Evolutionary conservation across 495 filamentous ascomycete species (phyloP), one percentile per base, ranked within the genome.

Genomic region (Cercophora sp.): DNA sequence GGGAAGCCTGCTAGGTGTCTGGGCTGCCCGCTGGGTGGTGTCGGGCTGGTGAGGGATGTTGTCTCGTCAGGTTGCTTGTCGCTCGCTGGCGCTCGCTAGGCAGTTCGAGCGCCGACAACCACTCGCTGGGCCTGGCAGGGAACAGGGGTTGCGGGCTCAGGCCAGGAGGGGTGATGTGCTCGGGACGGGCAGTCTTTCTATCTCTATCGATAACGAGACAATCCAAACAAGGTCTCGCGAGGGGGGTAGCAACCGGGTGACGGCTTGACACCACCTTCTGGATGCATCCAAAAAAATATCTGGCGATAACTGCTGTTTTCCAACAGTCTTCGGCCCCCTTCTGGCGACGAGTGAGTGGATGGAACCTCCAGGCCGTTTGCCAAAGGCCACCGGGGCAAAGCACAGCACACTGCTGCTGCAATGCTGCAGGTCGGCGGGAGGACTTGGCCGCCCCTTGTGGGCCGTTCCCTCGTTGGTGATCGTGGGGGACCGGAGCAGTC

Each of bases 241-340:
- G 15, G 35, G 32, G 29, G 58, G 52, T 51, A 59, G 48, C 46
- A 59, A 47, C 61, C 58, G 44, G 58, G 58, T 46, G 56, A 64
- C 52, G 48, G 53, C 35, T 44, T 52, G 40, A 48, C 62, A 57
- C 15, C 31, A 3, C 19, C 29, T 47, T 19, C 26, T 16, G 22
- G 25, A 16, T 16, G 26, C 26, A 8, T 25, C 40, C 2, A 32
- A 27, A 43, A 23, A n/a, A n/a, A n/a, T n/a, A n/a, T n/a, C n/a
- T n/a, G n/a, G n/a, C n/a, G n/a, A n/a, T n/a, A n/a, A n/a, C n/a
- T n/a, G n/a, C n/a, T n/a, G n/a, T n/a, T n/a, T n/a, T n/a, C n/a
- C n/a, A n/a, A n/a, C n/a, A n/a, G n/a, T n/a, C n/a, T n/a, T n/a
- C n/a, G n/a, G n/a, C n/a, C n/a, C n/a, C n/a, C n/a, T n/a, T n/a